A percentile compares a stretch with the other conserved stretches of the same genome.
phyloP scores from a whole-genome alignment of 2,329 filamentous ascomycete genomes.

The Tolypocladium endophyticum region DNA sequence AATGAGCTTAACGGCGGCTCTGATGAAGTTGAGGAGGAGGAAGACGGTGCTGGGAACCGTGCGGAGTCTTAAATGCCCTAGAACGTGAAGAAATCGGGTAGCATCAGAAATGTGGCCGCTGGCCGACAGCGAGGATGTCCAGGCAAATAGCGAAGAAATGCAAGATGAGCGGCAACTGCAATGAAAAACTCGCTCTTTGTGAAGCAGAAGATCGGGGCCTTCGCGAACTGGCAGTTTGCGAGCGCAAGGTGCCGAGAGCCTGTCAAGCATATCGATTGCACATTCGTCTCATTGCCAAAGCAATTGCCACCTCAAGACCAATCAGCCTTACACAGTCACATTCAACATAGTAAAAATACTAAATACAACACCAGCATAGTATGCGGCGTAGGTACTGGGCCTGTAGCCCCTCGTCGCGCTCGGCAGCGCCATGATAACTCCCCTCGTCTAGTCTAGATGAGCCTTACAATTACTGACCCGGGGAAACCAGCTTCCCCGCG shows the following conservation, averaged over 20 bases:
- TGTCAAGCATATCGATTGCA: background rate
- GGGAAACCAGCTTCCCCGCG: slow-evolving; percentile 76
- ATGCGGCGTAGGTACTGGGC: slow-evolving; percentile 15
- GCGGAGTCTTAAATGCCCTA: background rate
- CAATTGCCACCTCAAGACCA: slow-evolving; percentile 13
- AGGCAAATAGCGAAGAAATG: too few species aligned
- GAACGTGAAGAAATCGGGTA: too few species aligned
- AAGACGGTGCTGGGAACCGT: background rate
- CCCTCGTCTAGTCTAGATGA: slow-evolving; percentile 1
- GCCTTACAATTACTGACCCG: slow-evolving; percentile 61
- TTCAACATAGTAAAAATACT: slow-evolving; percentile 5
- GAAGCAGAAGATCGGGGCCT: too few species aligned
- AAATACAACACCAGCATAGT: slow-evolving; percentile 9
- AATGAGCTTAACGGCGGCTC: background rate
- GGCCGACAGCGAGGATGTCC: background rate
- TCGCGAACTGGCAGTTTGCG: too few species aligned
- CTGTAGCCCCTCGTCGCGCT: slow-evolving; percentile 2
- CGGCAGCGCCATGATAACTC: slow-evolving; percentile 1
- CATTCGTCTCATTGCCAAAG: slow-evolving; percentile 2
- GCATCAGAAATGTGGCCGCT: background rate
- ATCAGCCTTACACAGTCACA: slow-evolving; percentile 1
- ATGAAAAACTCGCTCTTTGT: too few species aligned
- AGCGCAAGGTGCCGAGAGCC: background rate
- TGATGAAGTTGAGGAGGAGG: background rate
- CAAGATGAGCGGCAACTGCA: too few species aligned